Evolutionary conservation across 192 early-diverging fungal species (phyloP), one percentile per base, ranked within the genome.

Genomic region (Backusella sp.): DNA sequence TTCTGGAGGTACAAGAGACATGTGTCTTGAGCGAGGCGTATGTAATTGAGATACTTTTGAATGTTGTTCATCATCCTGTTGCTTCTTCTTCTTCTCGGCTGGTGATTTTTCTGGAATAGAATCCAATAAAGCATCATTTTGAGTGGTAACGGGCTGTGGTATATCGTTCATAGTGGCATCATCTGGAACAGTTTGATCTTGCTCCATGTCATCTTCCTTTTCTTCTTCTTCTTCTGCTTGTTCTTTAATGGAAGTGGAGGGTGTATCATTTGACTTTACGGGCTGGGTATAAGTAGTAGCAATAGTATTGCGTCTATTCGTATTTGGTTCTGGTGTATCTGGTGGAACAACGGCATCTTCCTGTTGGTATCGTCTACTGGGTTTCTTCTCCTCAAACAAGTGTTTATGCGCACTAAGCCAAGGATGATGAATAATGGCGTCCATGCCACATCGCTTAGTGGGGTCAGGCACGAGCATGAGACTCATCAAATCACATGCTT

Each of bases 401-500:
- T 76, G 52, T 6, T 52, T 52, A 34, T 83, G 75, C 4, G 70
- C 46, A 28, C 68, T 42, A 14, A 79, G 53, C 80, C 84, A 91
- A 71, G 77, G 76, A 70, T 97, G 96, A 8, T 84, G 78, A 87
- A 93, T 95, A 52, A 96, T 94, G 7, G 85, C 88, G 35, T 86
- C 84, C 81, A 96, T 91, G 8, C 88, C 86, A 34, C 91, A 92
- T 69, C 95, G 87, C 69, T 91, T 84, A 17, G 82, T 66, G 6
- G 98, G 97, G 76, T 98, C 94, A 11, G 96, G 95, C 12, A 96
- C 94, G 12, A 99, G 83, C 94, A 99, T 99, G 72, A 92, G 89
- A 69, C 84, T 81, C 34, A 99, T 81, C 75, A 99, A 76, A 77
- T 97, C 93, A 46, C 90, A 87, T 0, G 96, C 95, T 35, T 88